Conservation (phyloP, 1,284 basidiomycete genomes). For the Erythrobasidium hasegawianum region DNA sequence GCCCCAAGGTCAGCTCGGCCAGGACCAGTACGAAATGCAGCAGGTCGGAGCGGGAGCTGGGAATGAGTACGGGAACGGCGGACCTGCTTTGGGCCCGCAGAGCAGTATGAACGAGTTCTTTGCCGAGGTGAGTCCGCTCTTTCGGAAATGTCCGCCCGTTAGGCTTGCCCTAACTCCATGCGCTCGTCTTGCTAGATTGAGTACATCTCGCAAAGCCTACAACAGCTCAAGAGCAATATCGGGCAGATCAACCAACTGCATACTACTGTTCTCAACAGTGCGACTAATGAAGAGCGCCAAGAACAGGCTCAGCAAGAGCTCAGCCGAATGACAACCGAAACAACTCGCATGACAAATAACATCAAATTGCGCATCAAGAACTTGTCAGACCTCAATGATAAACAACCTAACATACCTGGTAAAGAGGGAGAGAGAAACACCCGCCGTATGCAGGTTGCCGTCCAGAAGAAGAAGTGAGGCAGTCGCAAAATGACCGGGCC, state of each 20-base stretch:
- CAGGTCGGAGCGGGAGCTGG: neutral
- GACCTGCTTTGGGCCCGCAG: neutral
- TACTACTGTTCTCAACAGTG: conserved; percentile 42
- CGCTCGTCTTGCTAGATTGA: conserved; percentile 37
- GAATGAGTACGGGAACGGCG: neutral
- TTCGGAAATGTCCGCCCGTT: neutral
- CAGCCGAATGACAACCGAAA: conserved; percentile 39
- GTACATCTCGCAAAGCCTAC: conserved; percentile 42
- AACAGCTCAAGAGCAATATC: conserved; percentile 42
- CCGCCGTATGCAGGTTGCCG: conserved; percentile 43
- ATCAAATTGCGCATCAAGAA: conserved; percentile 44
- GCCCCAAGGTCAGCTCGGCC: neutral
- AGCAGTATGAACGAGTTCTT: conserved; percentile 26
- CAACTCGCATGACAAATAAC: conserved; percentile 42
- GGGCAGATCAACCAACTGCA: conserved; percentile 41
- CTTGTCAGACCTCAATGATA: conserved; percentile 42
- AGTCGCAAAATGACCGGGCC: neutral
- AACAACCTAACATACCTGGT: conserved; percentile 27
- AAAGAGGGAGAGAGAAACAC: conserved; percentile 41
- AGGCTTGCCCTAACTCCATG: neutral
- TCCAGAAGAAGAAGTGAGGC: conserved; percentile 41
- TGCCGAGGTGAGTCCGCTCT: conserved; percentile 20
- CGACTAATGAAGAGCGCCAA: conserved; percentile 41
- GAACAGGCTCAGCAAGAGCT: conserved; percentile 38
- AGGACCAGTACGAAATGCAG: conserved; percentile 9